These are phyloP conservation scores for Chamaenerion angustifolium DNA, from an alignment of 345 rosid genomes.

Conservation along the genomic window DNA sequence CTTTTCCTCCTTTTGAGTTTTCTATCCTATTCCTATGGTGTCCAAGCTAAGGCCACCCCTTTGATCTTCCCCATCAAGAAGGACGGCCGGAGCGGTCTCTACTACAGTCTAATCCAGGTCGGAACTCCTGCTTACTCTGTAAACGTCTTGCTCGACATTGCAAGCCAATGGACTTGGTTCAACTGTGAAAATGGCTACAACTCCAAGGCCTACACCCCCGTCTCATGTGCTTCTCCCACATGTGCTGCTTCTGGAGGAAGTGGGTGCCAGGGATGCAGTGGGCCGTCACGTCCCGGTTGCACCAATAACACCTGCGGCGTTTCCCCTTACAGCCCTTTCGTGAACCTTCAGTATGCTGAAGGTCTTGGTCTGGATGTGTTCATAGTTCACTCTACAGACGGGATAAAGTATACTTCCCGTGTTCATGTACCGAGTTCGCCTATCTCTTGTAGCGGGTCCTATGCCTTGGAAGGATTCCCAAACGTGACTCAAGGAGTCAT, in stretches of 20 bases:
- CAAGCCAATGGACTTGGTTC: slow-evolving; percentile 24
- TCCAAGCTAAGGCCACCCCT: not conserved
- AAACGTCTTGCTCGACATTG: slow-evolving; percentile 20
- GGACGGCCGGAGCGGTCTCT: slow-evolving; percentile 24
- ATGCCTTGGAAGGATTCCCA: slow-evolving; percentile 12
- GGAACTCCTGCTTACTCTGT: slow-evolving; percentile 11
- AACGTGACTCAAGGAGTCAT: slow-evolving; percentile 11
- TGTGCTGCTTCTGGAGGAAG: slow-evolving; percentile 11
- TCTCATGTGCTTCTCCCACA: slow-evolving; percentile 12
- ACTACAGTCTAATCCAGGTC: slow-evolving; percentile 21
- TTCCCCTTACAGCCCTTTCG: slow-evolving; percentile 12
- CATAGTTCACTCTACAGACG: slow-evolving; percentile 9
- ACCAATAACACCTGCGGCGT: slow-evolving; percentile 19
- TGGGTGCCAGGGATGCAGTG: slow-evolving; percentile 11
- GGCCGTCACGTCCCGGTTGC: slow-evolving; percentile 15
- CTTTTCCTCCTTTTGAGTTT: too few relatives aligned
- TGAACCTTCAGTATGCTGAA: not conserved
- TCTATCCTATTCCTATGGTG: too few relatives aligned
- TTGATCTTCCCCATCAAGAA: slow-evolving; percentile 24
- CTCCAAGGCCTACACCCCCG: slow-evolving; percentile 21
- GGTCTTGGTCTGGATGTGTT: slow-evolving; percentile 18
- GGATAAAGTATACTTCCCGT: not conserved
- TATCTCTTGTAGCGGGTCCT: slow-evolving; percentile 6
- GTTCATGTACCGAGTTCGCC: not conserved
- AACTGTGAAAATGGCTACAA: slow-evolving; percentile 20